Conservation (phyloP, 1,284 basidiomycete genomes). For the Heterobasidion irregulare region DNA sequence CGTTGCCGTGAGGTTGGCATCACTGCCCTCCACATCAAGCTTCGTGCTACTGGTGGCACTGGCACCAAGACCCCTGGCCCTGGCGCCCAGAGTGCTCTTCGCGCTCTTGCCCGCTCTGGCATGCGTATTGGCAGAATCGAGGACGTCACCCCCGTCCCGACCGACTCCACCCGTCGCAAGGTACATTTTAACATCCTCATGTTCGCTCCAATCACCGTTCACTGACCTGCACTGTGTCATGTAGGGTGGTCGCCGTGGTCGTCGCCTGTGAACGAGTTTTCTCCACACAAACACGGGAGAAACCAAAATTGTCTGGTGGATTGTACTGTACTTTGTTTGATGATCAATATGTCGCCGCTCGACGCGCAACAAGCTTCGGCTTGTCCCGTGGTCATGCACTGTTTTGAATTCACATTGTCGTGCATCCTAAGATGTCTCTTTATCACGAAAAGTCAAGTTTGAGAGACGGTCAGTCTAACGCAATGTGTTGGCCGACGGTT, state of each 20-base stretch:
- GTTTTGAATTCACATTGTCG: background rate
- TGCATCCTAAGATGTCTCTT: background rate
- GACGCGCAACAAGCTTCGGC: constrained; percentile 68
- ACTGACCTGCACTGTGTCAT: constrained; percentile 4
- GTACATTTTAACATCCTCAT: constrained; percentile 28
- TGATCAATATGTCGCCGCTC: constrained; percentile 61
- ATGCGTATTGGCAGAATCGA: constrained; percentile 99
- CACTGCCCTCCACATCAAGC: constrained; percentile 96
- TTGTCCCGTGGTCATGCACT: constrained; percentile 71
- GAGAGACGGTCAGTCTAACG: too few species aligned
- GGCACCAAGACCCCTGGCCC: constrained; percentile 99
- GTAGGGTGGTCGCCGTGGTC: constrained; percentile 99
- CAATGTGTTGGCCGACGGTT: too few species aligned
- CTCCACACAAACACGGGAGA: background rate
- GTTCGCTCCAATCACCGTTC: background rate
- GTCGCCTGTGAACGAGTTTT: constrained; percentile 69
- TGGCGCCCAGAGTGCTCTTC: constrained; percentile 96
- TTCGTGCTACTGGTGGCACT: constrained; percentile 97
- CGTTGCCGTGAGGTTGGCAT: constrained; percentile 99
- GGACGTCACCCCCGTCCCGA: constrained; percentile 95
- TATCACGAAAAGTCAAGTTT: too few species aligned
- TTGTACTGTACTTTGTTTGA: constrained; percentile 29
- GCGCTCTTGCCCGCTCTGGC: constrained; percentile 96
- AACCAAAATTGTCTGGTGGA: constrained; percentile 5
- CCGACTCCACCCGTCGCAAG: constrained; percentile 96